Evolutionary conservation across 2,329 filamentous ascomycete genomes (phyloP).

Genomic region (Fusarium musae): DNA sequence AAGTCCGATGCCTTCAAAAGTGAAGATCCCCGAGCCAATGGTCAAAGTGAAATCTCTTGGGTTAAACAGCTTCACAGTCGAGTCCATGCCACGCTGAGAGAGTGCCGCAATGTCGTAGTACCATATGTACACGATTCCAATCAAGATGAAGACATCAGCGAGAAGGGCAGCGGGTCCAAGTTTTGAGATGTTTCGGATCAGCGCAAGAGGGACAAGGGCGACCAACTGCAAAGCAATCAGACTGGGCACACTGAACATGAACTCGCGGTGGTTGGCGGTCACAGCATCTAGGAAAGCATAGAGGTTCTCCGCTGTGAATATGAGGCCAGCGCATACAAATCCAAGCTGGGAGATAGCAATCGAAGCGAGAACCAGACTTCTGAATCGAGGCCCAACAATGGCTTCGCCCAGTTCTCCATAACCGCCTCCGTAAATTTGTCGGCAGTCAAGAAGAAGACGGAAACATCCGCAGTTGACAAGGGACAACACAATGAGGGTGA

Average conservation of each 20-base stretch:
- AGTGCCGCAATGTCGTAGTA: constrained; percentile 73
- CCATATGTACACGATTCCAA: constrained; percentile 79
- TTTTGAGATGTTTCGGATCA: constrained; percentile 80
- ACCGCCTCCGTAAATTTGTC: constrained; percentile 71
- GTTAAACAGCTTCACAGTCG: constrained; percentile 76
- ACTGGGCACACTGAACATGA: constrained; percentile 62
- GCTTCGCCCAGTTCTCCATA: constrained; percentile 79
- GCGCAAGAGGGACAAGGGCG: constrained; percentile 72
- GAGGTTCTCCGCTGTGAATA: constrained; percentile 81
- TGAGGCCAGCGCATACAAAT: constrained; percentile 81
- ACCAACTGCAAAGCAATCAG: constrained; percentile 75
- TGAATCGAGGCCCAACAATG: constrained; percentile 71
- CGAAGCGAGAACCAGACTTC: constrained; percentile 73
- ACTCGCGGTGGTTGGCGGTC: constrained; percentile 57
- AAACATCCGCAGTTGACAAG: constrained; percentile 76
- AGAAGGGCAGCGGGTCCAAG: constrained; percentile 75
- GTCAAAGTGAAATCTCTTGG: constrained; percentile 75
- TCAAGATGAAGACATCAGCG: constrained; percentile 77
- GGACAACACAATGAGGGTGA: constrained; percentile 74
- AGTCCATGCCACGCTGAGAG: constrained; percentile 64
- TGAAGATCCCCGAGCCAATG: constrained; percentile 79
- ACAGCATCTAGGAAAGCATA: constrained; percentile 74
- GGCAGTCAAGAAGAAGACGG: constrained; percentile 75
- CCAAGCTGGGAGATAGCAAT: constrained; percentile 81
- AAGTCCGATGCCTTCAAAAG: constrained; percentile 81